Percentiles rank a stretch among this genome's conserved stretches.
Evolutionary conservation across 495 filamentous ascomycete species (phyloP).

Genomic region (Aspergillus sclerotioniger): DNA sequence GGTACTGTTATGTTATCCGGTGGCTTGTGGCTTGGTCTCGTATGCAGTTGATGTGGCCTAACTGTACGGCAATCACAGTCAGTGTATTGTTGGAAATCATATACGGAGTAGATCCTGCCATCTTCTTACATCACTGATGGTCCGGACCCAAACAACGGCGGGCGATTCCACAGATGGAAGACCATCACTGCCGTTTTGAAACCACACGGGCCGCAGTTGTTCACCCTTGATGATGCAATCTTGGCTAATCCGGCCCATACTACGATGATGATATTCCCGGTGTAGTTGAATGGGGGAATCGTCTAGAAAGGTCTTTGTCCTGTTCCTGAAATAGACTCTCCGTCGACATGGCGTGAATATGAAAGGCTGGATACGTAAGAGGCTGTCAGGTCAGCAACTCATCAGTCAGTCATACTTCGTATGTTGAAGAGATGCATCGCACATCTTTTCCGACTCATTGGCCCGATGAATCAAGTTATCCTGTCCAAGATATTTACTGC

Average conservation of each 20-base stretch:
- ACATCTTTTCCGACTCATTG: no score
- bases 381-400: no score
- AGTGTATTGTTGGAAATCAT: slow-evolving; percentile 19
- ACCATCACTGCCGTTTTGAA: not conserved
- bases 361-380: no score
- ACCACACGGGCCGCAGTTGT: not conserved
- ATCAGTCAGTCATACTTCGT: no score
- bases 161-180: not conserved
- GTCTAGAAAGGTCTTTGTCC: no score
- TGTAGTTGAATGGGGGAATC: not conserved
- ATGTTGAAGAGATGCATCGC: no score
- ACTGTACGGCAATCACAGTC: not conserved
- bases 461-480: no score
- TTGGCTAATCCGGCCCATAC: not conserved
- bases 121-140: slow-evolving; percentile 2
- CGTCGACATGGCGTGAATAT: no score
- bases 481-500: no score
- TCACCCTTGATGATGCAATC: not conserved
- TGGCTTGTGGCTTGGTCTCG: not conserved
- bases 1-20: no score
- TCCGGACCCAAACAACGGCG: not conserved
- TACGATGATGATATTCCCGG: not conserved
- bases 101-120: slow-evolving; percentile 51
- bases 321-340: no score
- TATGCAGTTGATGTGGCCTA: slow-evolving; percentile 13